Evolutionary conservation across 768 basidiomycete genomes (phyloP).

Genomic region (Phylloporus sp.): DNA sequence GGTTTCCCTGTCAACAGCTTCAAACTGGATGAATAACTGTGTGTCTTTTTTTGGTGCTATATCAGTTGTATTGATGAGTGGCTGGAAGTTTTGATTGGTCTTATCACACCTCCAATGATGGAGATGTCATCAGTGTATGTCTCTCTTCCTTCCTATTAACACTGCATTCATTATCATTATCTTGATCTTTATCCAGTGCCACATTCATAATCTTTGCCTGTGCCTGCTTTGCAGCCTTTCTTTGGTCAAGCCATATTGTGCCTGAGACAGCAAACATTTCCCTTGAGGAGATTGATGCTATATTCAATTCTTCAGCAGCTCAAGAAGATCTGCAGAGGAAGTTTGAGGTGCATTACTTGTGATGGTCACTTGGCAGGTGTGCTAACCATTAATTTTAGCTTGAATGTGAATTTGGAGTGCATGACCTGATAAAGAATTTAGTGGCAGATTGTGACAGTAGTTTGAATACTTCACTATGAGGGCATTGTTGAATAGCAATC

Average conservation of each 20-base stretch:
- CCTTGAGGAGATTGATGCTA: conserved; percentile 68
- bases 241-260: conserved; percentile 66
- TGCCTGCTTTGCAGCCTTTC: conserved; percentile 60
- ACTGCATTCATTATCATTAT: background rate
- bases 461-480: background rate
- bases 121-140: conserved; percentile 54
- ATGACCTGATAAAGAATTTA: conserved; percentile 40
- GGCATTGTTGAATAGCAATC: background rate
- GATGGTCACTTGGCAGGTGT: background rate
- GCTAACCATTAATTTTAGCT: conserved; percentile 37
- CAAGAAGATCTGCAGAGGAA: conserved; percentile 48
- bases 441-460: conserved; percentile 5
- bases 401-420: conserved; percentile 51
- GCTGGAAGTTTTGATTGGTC: conserved; percentile 62
- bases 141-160: background rate
- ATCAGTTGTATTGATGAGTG: conserved; percentile 2
- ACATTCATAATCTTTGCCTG: conserved; percentile 66
- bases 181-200: conserved; percentile 33
- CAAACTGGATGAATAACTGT: conserved; percentile 88
- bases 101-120: conserved; percentile 65
- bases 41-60: conserved; percentile 11
- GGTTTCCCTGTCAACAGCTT: conserved; percentile 76
- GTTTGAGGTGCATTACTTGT: conserved; percentile 39
- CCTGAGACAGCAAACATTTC: conserved; percentile 77
- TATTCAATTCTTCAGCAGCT: conserved; percentile 59